Base-by-base conservation (phyloP, 495 filamentous ascomycete genomes). In the Penicillium egyptiacum region DNA sequence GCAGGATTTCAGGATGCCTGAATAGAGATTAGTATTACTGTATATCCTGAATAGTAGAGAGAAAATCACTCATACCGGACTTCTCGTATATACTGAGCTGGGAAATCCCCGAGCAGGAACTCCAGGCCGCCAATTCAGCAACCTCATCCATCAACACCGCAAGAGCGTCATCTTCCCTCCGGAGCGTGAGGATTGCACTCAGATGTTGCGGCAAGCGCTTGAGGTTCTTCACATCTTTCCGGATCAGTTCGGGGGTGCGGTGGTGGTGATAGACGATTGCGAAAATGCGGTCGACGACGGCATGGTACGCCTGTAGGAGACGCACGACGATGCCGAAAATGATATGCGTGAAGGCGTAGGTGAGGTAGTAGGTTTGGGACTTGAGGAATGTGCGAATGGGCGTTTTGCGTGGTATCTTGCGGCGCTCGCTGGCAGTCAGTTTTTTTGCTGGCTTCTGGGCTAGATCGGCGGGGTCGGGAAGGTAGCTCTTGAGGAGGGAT, bases 181-280 rank as follows among this genome's bases (percentile, higher is more conserved):
- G 85, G 53, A 89, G 69, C 6, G 85, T 87, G 58, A 99, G 70
- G 55, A 98, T 86, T 7, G 96, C 86, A 68, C 91, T 96, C 20
- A 99, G 66, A 69, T 98, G 95, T 51, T 87, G 78, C 3, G 94
- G 94, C 44, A 96, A 61, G 55, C 86, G 79, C 39, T 74, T 80
- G 53, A 93, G 76, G 2, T 75, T 79, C 62, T 83, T 87, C n/a
- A 97, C 89, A 77, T 98, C 94, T 57, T 87, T 83, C 61, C 84
- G 82, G 60, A 99, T 95, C 56, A 96, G 79, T 74, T 96, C 90
- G 17, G 94, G 94, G 1, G 92, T 93, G 43, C 89, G 86, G 72
- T 98, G 92, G 70, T 98, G 95, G 74, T 99, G 89, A 65, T 91
- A 89, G 23, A 92, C 79, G 57, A 98, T 78, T 11, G 91, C 86